These are phyloP conservation scores for Diaporthe sp. DNA, from an alignment of 2,329 filamentous ascomycete genomes.

Conservation along the genomic window DNA sequence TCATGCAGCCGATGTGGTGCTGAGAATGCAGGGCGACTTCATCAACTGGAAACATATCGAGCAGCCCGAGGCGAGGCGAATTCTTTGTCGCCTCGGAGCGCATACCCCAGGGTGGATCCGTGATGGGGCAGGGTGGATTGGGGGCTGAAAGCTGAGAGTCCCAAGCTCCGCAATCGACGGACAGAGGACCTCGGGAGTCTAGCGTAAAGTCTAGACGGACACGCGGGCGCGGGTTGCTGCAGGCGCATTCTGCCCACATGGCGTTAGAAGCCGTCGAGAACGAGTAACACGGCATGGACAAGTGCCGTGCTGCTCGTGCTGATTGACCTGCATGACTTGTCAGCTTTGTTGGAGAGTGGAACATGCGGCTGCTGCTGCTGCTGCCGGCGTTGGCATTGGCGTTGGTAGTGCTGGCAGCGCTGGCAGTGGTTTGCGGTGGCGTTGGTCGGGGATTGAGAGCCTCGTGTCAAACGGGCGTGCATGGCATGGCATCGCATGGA, in stretches of 20 bases:
- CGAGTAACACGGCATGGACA: background rate
- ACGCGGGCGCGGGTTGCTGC: background rate
- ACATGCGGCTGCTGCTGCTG: background rate
- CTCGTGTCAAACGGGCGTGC: background rate
- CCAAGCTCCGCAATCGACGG: background rate
- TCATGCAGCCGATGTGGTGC: background rate
- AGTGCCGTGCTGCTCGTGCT: background rate
- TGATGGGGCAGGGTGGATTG: background rate
- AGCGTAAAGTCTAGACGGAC: background rate
- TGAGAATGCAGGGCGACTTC: conserved; percentile 22
- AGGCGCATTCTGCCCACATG: background rate
- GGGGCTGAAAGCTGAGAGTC: conserved; percentile 22
- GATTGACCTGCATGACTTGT: background rate
- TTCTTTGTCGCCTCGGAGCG: conserved; percentile 1
- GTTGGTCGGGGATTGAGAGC: background rate
- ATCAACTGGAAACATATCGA: conserved; percentile 15
- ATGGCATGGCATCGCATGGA: conserved; percentile 12
- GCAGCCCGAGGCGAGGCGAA: conserved; percentile 2
- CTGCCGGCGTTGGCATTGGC: background rate
- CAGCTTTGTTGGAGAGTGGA: background rate
- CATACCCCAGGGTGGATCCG: conserved; percentile 8
- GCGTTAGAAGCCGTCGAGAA: conserved; percentile 5
- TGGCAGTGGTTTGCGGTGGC: conserved; percentile 12
- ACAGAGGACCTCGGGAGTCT: background rate
- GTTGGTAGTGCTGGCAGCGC: background rate